Conservation (phyloP, 1,139 yeast species). For the Spencermartinsiella ligniputridi region DNA sequence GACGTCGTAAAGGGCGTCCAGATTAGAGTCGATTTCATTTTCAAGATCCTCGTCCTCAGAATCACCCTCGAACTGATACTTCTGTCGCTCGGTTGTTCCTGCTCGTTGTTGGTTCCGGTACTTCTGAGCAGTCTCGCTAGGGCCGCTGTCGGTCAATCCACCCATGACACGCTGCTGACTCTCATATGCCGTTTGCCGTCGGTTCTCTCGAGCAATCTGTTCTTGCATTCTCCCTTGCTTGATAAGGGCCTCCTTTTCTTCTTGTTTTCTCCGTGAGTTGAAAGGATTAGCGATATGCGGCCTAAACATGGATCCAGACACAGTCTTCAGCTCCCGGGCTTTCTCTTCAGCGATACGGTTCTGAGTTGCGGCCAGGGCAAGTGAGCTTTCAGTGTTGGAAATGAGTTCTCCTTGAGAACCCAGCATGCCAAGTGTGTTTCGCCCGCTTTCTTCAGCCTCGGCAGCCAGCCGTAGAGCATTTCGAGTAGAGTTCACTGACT, state of each 20-base stretch:
- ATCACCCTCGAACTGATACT: conserved; percentile 56
- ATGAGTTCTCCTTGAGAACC: conserved; percentile 89
- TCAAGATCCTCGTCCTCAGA: conserved; percentile 61
- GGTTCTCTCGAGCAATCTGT: conserved; percentile 38
- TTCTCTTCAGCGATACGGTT: conserved; percentile 79
- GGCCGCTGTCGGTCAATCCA: conserved; percentile 34
- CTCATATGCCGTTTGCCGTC: conserved; percentile 41
- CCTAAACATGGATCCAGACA: conserved; percentile 78
- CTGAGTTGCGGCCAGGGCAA: conserved; percentile 76
- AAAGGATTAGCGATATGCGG: conserved; percentile 84
- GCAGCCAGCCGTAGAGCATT: conserved; percentile 84
- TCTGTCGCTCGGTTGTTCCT: conserved; percentile 36
- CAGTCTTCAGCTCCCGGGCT: conserved; percentile 71
- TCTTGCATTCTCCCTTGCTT: conserved; percentile 64
- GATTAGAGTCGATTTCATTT: conserved; percentile 50
- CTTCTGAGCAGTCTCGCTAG: conserved; percentile 35
- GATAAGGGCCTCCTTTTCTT: conserved; percentile 69
- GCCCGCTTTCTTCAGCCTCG: conserved; percentile 88
- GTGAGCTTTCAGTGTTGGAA: conserved; percentile 71
- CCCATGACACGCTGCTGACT: conserved; percentile 48
- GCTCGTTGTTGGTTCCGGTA: conserved; percentile 32
- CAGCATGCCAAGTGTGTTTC: conserved; percentile 84
- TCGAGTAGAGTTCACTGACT: conserved; percentile 78
- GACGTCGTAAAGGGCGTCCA: conserved; percentile 47
- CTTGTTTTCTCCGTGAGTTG: conserved; percentile 70